Percentiles rank a stretch among this genome's conserved stretches.
Conservation (phyloP, 2,329 filamentous ascomycete genomes). For the Paecilomyces dactylethromorphus region DNA sequence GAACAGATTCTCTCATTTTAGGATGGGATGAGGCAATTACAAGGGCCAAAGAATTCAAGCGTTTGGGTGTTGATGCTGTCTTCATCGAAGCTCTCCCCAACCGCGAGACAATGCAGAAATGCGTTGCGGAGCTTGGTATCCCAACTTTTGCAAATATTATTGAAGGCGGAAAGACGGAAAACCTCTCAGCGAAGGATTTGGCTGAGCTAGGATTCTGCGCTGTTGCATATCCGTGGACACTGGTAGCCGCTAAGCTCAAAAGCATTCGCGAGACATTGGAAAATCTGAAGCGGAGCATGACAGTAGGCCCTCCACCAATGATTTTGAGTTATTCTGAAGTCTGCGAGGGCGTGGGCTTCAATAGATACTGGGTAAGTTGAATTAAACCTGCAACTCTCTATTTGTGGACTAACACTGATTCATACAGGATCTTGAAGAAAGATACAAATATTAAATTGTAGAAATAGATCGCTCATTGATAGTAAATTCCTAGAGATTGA, state of each 20-base stretch:
- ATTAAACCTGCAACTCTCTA: not conserved
- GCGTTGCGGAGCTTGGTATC: constrained; percentile 30
- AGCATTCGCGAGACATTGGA: constrained; percentile 19
- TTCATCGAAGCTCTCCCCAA: constrained; percentile 43
- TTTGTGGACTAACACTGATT: not conserved
- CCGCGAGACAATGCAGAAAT: constrained; percentile 35
- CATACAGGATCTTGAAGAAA: not conserved
- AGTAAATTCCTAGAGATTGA: too few species aligned
- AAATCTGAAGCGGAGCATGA: constrained; percentile 37
- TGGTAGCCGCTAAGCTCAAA: constrained; percentile 6
- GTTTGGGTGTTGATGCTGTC: constrained; percentile 40
- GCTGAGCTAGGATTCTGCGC: constrained; percentile 30
- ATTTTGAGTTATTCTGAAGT: constrained; percentile 41
- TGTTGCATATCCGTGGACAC: constrained; percentile 6
- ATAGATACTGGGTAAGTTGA: constrained; percentile 33
- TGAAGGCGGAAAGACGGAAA: constrained; percentile 37
- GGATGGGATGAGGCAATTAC: constrained; percentile 41
- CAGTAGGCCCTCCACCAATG: constrained; percentile 35
- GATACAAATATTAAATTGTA: not conserved
- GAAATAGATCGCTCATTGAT: too few species aligned
- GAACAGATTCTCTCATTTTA: constrained; percentile 31
- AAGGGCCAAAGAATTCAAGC: constrained; percentile 35
- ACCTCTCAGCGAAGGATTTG: constrained; percentile 33
- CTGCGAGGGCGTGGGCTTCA: constrained; percentile 41
- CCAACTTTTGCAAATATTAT: constrained; percentile 41